phyloP scores from a whole-genome alignment of 1,139 yeast species.

The Kodamaea ohmeri region DNA sequence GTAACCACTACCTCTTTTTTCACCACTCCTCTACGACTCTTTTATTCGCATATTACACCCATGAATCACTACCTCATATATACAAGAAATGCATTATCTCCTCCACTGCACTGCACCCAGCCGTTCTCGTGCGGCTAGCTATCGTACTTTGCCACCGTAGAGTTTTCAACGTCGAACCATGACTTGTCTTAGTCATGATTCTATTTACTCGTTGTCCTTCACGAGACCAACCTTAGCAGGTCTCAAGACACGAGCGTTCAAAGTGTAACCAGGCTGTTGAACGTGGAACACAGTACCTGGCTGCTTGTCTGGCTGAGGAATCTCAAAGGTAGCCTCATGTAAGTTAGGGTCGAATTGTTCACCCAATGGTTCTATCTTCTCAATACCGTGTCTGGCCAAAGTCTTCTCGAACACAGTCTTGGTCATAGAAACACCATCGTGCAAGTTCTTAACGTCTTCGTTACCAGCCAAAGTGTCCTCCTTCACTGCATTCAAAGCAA shows the following conservation, averaged over 20 bases:
- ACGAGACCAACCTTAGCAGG: conserved; percentile 98
- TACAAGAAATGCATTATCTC: conserved; percentile 4
- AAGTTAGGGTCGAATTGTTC: conserved; percentile 85
- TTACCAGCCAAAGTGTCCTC: conserved; percentile 59
- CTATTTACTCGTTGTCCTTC: conserved; percentile 39
- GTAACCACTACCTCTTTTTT: neutral
- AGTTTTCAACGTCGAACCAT: too few species aligned
- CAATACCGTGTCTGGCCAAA: conserved; percentile 73
- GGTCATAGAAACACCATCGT: conserved; percentile 91
- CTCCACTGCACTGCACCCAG: neutral
- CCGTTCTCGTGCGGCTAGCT: too few species aligned
- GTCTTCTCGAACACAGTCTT: conserved; percentile 86
- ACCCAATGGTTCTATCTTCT: conserved; percentile 79
- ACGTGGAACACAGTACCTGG: conserved; percentile 93
- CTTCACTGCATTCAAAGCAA: conserved; percentile 77
- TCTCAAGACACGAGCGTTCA: conserved; percentile 85
- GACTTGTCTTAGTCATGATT: neutral
- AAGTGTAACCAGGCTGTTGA: conserved; percentile 85
- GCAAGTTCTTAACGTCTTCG: conserved; percentile 68
- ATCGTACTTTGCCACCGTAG: too few species aligned
- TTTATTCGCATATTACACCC: neutral
- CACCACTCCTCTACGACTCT: neutral
- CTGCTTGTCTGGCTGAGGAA: conserved; percentile 84
- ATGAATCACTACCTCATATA: neutral
- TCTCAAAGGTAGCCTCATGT: conserved; percentile 92